These are phyloP conservation scores for Cyberlindnera euphorbiae DNA, from an alignment of 805 yeast species.

Conservation along the genomic window DNA sequence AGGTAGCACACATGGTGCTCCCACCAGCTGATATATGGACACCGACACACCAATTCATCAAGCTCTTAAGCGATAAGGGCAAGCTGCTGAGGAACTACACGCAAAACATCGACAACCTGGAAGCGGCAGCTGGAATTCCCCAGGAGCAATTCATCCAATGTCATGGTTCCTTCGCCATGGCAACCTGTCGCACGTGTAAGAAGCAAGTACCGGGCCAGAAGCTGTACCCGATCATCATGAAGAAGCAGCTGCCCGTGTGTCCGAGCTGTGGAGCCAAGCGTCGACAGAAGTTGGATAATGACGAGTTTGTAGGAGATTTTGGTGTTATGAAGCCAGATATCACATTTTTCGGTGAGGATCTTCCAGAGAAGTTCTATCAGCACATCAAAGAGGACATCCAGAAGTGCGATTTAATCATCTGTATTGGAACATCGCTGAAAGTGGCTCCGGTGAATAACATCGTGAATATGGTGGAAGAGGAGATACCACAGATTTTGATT, in stretches of 20 bases:
- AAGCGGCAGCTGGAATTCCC: conserved; percentile 70
- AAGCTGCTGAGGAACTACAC: conserved; percentile 82
- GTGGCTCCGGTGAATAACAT: conserved; percentile 91
- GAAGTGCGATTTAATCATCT: conserved; percentile 71
- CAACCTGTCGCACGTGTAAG: conserved; percentile 77
- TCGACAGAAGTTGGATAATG: conserved; percentile 27
- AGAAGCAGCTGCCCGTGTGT: conserved; percentile 63
- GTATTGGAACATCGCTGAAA: conserved; percentile 87
- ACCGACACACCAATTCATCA: conserved; percentile 79
- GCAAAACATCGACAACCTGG: conserved; percentile 86
- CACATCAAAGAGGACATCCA: conserved; percentile 52
- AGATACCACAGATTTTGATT: conserved; percentile 79
- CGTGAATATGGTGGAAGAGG: conserved; percentile 64
- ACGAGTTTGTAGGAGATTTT: conserved; percentile 38
- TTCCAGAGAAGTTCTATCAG: conserved; percentile 67
- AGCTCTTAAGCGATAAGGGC: conserved; percentile 65
- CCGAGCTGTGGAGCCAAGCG: conserved; percentile 55
- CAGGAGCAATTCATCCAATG: conserved; percentile 74
- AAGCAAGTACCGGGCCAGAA: conserved; percentile 60
- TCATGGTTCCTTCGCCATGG: conserved; percentile 89
- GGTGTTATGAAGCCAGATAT: conserved; percentile 93
- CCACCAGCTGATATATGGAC: conserved; percentile 68
- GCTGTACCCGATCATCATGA: conserved; percentile 55
- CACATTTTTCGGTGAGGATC: conserved; percentile 83
- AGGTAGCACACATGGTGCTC: conserved; percentile 79